These are phyloP conservation scores for Fusarium coicis DNA, from an alignment of 2,329 filamentous ascomycete species.

Conservation along the genomic window DNA sequence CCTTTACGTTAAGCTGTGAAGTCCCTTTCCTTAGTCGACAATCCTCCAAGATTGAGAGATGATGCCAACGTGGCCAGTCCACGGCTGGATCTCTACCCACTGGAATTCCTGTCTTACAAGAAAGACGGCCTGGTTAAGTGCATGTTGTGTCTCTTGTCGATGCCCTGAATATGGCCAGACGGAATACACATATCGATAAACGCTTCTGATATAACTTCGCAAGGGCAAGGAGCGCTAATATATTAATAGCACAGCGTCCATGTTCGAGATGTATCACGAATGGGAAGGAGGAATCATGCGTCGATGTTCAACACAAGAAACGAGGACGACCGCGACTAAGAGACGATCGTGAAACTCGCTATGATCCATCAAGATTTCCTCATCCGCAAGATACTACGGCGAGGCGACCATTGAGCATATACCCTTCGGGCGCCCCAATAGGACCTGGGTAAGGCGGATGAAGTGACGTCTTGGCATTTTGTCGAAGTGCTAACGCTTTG, in stretches of 20 bases:
- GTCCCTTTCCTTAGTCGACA: background rate
- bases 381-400: slow-evolving; percentile 57
- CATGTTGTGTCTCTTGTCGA: background rate
- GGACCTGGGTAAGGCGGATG: slow-evolving; percentile 59
- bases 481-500: slow-evolving; percentile 63
- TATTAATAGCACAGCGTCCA: slow-evolving; percentile 72
- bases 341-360: slow-evolving; percentile 73
- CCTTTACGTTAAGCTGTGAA: background rate
- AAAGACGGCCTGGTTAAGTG: background rate
- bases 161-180: background rate
- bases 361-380: slow-evolving; percentile 61
- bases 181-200: background rate
- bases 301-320: slow-evolving; percentile 89
- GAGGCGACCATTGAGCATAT: slow-evolving; percentile 63
- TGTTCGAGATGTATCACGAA: slow-evolving; percentile 82
- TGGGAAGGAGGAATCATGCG: slow-evolving; percentile 82
- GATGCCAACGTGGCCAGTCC: background rate
- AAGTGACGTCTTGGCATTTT: slow-evolving; percentile 57
- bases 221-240: slow-evolving; percentile 45
- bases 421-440: slow-evolving; percentile 57
- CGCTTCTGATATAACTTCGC: background rate
- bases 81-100: background rate
- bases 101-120: background rate
- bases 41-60: background rate
- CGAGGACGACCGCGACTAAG: slow-evolving; percentile 80